Conservation (phyloP, 805 yeast genomes). For the Clavispora carvajalis region DNA sequence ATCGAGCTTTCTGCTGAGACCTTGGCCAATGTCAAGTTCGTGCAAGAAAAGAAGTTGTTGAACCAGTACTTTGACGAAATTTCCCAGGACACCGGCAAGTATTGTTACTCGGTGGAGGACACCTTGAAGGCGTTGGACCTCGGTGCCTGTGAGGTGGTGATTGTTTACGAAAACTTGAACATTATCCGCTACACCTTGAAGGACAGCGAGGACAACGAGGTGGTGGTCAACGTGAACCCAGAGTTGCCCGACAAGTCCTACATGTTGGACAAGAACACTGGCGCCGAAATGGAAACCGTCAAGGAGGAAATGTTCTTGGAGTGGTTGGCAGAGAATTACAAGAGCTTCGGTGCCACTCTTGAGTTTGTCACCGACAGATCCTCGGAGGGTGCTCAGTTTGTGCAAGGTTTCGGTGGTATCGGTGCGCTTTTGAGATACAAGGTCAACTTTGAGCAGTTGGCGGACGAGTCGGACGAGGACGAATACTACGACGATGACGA, state of each 20-base stretch:
- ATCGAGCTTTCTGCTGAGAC: conserved; percentile 97
- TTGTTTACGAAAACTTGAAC: conserved; percentile 90
- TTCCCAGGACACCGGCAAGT: conserved; percentile 94
- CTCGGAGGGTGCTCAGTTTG: conserved; percentile 98
- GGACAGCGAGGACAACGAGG: conserved; percentile 74
- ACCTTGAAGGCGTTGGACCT: conserved; percentile 93
- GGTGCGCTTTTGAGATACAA: conserved; percentile 96
- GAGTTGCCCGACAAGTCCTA: conserved; percentile 69
- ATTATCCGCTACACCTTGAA: conserved; percentile 77
- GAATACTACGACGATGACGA: conserved; percentile 72
- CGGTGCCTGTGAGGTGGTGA: conserved; percentile 91
- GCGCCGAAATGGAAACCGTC: conserved; percentile 85
- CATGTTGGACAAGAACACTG: conserved; percentile 77
- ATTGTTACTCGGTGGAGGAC: conserved; percentile 96
- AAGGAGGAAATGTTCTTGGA: conserved; percentile 84
- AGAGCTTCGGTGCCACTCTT: conserved; percentile 87
- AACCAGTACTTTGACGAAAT: conserved; percentile 93
- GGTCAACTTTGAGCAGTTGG: conserved; percentile 93
- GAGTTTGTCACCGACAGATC: conserved; percentile 97
- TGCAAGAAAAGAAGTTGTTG: conserved; percentile 95
- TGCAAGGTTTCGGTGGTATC: conserved; percentile 97
- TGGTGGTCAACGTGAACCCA: conserved; percentile 69
- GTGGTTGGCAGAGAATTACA: conserved; percentile 97
- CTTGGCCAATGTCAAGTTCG: conserved; percentile 92
- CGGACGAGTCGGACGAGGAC: conserved; percentile 77